Evolutionary conservation across 768 basidiomycete species (phyloP).

Genomic region (Termitomyces sp.): DNA sequence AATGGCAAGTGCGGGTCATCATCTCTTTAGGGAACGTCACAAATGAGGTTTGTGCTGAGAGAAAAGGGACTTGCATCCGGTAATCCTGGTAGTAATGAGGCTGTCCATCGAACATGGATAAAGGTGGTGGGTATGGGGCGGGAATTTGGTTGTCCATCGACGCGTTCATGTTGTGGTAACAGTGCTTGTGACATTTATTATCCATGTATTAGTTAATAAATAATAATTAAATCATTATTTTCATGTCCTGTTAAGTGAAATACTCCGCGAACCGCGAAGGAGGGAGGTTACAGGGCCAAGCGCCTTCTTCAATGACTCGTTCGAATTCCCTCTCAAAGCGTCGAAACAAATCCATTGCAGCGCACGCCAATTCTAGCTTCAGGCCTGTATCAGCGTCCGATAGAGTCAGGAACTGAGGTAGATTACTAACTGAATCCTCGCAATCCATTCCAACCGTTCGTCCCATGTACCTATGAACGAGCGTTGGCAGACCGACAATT

Average conservation of each 20-base stretch:
- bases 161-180: neutral
- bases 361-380: constrained; percentile 45
- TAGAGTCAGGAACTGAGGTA: constrained; percentile 3
- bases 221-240: neutral
- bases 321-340: constrained; percentile 47
- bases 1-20: constrained; percentile 32
- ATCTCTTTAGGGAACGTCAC: constrained; percentile 5
- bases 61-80: constrained; percentile 18
- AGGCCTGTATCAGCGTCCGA: neutral
- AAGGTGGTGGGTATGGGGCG: constrained; percentile 3
- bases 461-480: constrained; percentile 41
- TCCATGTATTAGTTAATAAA: neutral
- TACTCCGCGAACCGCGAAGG: constrained; percentile 26
- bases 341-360: constrained; percentile 47
- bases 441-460: constrained; percentile 34
- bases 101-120: neutral
- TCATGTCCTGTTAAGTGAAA: constrained; percentile 17
- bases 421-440: constrained; percentile 40
- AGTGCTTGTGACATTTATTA: neutral
- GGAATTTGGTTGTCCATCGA: constrained; percentile 9
- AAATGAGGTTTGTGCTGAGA: neutral
- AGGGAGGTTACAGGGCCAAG: constrained; percentile 48
- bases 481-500: constrained; percentile 31
- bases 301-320: constrained; percentile 31
- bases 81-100: constrained; percentile 15